Evolutionary conservation across 768 basidiomycete genomes (phyloP).

Genomic region (Russula abietina): DNA sequence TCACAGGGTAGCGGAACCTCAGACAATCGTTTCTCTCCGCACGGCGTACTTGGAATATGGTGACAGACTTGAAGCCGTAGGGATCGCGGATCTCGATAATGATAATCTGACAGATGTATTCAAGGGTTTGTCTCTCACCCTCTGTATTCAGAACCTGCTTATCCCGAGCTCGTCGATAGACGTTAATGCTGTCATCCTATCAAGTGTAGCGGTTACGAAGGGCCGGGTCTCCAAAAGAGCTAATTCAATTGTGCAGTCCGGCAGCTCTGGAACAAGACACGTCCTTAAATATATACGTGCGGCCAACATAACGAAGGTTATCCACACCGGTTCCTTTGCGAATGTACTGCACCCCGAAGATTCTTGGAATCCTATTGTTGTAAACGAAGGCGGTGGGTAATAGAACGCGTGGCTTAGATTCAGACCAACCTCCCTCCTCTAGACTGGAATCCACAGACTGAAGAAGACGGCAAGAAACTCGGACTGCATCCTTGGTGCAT

Average conservation of each 20-base stretch:
- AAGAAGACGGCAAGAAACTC: constrained; percentile 5
- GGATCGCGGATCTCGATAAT: constrained; percentile 25
- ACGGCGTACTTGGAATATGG: constrained; percentile 16
- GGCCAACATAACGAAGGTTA: constrained; percentile 13
- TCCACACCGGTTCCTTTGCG: constrained; percentile 10
- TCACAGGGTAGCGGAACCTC: constrained; percentile 6
- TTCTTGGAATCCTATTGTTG: constrained; percentile 17
- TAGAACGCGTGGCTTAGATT: neutral
- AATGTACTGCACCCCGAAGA: constrained; percentile 14
- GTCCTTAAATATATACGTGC: constrained; percentile 7
- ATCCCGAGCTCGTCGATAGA: neutral
- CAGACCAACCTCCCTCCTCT: neutral
- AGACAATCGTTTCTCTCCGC: neutral
- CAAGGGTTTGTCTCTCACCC: constrained; percentile 24
- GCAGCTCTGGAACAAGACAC: constrained; percentile 4
- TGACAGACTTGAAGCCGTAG: constrained; percentile 26
- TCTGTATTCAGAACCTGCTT: neutral
- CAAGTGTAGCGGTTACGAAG: neutral
- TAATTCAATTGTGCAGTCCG: constrained; percentile 1
- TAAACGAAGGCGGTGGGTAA: constrained; percentile 14
- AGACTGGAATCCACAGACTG: constrained; percentile 21
- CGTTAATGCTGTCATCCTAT: constrained; percentile 3
- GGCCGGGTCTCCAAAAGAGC: neutral
- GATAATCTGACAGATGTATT: constrained; percentile 27
- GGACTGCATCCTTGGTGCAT: constrained; percentile 21